Percentiles rank a stretch among this genome's conserved stretches.
These are phyloP conservation scores for Colletotrichum plurivorum DNA, from an alignment of 2,329 filamentous ascomycete genomes.

Conservation along the genomic window DNA sequence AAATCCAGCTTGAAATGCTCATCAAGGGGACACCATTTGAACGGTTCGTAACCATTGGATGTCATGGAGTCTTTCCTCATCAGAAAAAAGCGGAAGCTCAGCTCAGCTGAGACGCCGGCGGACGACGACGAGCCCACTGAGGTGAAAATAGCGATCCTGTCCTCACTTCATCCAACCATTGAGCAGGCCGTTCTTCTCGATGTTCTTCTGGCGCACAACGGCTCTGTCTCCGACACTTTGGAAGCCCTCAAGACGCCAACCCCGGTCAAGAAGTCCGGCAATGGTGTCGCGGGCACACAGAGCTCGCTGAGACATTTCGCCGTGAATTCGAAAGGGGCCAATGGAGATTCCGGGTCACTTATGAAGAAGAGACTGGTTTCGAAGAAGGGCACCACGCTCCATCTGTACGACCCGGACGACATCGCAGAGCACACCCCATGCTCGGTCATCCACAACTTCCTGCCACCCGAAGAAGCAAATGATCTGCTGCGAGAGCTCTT, in stretches of 20 bases:
- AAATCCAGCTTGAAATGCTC: background rate
- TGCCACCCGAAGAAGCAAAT: constrained; percentile 80
- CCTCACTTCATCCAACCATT: constrained; percentile 79
- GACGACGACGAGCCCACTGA: constrained; percentile 85
- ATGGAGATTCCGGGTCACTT: constrained; percentile 34
- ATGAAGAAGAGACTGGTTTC: constrained; percentile 70
- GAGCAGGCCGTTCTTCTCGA: constrained; percentile 82
- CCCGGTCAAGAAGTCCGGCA: constrained; percentile 51
- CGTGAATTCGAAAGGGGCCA: constrained; percentile 24
- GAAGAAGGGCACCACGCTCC: constrained; percentile 85
- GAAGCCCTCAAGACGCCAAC: constrained; percentile 62
- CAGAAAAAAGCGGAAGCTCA: constrained; percentile 62
- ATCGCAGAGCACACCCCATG: constrained; percentile 89
- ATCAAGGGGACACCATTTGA: background rate
- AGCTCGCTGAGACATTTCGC: constrained; percentile 73
- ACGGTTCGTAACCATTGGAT: background rate
- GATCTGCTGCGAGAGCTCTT: constrained; percentile 82
- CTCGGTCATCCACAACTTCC: constrained; percentile 92
- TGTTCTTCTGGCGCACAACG: constrained; percentile 81
- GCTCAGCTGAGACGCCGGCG: constrained; percentile 41
- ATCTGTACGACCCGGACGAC: constrained; percentile 86
- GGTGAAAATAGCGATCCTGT: constrained; percentile 86
- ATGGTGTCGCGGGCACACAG: constrained; percentile 67
- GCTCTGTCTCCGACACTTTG: constrained; percentile 78
- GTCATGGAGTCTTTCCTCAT: constrained; percentile 72